Percentiles rank a stretch among this genome's conserved stretches.
These are phyloP conservation scores for Pythium angustatum DNA, from an alignment of 352 stramenopile genomes.

Conservation along the genomic window DNA sequence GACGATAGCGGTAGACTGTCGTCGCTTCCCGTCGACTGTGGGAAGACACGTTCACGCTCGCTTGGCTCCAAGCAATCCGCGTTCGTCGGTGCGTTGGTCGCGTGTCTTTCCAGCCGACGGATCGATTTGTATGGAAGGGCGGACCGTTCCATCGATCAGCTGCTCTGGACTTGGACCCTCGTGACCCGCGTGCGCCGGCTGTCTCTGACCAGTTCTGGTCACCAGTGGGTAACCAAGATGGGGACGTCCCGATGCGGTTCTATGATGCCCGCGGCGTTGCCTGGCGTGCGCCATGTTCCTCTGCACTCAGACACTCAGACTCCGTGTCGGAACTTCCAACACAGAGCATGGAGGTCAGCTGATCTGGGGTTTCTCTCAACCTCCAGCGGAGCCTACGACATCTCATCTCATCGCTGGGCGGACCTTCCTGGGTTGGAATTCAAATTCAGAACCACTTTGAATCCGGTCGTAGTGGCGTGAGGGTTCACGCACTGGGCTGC, in stretches of 20 bases:
- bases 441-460: too few species aligned
- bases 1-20: not conserved
- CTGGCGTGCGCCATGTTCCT: not conserved
- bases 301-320: not conserved
- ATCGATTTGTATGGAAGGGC: not conserved
- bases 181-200: not conserved
- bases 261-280: not conserved
- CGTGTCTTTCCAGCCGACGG: slow-evolving; percentile 8
- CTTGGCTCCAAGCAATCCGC: not conserved
- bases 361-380: not conserved
- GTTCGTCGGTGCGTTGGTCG: not conserved
- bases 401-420: not conserved
- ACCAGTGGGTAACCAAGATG: not conserved
- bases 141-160: not conserved
- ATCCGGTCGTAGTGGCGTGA: not conserved
- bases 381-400: not conserved
- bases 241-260: too few species aligned
- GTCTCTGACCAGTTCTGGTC: slow-evolving; percentile 2
- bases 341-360: not conserved
- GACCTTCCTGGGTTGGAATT: too few species aligned
- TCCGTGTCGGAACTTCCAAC: too few species aligned
- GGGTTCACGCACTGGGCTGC: too few species aligned
- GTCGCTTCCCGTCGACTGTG: not conserved
- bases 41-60: not conserved
- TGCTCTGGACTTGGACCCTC: not conserved